Percentiles rank a stretch among this genome's conserved stretches.
These are phyloP conservation scores for Solanum piurae DNA, from an alignment of 257 asterid species.

Conservation along the genomic window DNA sequence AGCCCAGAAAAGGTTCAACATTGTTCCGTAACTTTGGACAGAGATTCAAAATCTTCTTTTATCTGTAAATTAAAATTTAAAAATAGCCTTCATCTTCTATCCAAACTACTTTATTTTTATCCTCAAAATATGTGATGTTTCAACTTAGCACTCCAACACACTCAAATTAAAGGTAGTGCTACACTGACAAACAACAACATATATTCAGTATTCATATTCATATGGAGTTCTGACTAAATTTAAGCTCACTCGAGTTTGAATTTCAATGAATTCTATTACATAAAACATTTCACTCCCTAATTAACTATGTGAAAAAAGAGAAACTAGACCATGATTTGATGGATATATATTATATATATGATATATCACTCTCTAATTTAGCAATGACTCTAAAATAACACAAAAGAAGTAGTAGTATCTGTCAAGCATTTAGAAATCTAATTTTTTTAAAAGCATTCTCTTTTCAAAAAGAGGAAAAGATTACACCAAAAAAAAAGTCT, in stretches of 20 bases:
- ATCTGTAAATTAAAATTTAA: neutral
- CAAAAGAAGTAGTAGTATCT: neutral
- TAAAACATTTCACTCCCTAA: neutral
- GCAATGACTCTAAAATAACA: neutral
- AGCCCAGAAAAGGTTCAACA: neutral
- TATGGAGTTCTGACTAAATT: neutral
- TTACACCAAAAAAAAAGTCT: neutral
- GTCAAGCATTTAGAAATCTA: neutral
- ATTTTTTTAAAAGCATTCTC: neutral
- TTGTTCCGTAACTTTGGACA: neutral
- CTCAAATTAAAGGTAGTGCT: neutral
- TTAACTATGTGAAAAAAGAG: neutral
- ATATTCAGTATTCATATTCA: neutral
- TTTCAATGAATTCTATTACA: neutral
- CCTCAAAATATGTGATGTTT: neutral
- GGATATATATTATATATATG: neutral
- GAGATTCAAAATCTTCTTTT: neutral
- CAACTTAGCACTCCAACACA: neutral
- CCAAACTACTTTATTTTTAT: neutral
- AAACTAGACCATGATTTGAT: neutral
- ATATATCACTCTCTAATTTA: neutral
- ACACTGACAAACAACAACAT: neutral
- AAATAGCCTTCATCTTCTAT: neutral
- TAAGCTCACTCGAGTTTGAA: too few species aligned
- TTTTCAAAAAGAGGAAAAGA: neutral